phyloP scores from a whole-genome alignment of 768 basidiomycete species.

The Termitomyces sp. region DNA sequence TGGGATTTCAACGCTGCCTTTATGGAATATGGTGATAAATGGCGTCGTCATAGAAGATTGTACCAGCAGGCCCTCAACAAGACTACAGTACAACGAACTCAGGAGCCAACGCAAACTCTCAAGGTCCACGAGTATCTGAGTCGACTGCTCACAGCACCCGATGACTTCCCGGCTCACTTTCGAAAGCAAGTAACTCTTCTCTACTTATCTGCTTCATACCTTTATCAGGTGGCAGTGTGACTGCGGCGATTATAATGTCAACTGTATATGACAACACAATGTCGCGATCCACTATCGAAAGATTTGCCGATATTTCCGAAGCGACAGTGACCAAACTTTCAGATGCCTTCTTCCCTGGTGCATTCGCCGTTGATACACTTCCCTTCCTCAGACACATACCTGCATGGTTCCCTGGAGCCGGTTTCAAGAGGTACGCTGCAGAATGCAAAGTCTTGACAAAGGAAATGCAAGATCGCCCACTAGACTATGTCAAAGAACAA shows the following conservation, averaged over 20 bases:
- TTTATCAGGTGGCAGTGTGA: background rate
- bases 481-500: constrained; percentile 11
- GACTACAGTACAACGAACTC: constrained; percentile 8
- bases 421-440: constrained; percentile 17
- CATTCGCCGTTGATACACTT: constrained; percentile 20
- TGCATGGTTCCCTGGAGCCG: constrained; percentile 29
- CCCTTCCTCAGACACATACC: constrained; percentile 29
- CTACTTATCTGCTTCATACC: background rate
- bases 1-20: constrained; percentile 25
- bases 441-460: background rate
- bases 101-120: constrained; percentile 19
- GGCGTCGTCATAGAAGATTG: constrained; percentile 25
- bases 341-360: constrained; percentile 15
- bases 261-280: constrained; percentile 25
- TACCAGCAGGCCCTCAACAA: constrained; percentile 23
- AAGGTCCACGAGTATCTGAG: constrained; percentile 19
- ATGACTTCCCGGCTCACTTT: constrained; percentile 11
- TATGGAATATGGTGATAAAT: constrained; percentile 22
- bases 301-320: constrained; percentile 19
- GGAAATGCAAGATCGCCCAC: constrained; percentile 13
- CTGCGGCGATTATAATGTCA: constrained; percentile 14
- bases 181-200: background rate
- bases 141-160: constrained; percentile 11
- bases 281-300: constrained; percentile 15
- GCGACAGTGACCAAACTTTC: constrained; percentile 8